Evolutionary conservation across 2,329 filamentous ascomycete genomes (phyloP).

Genomic region (Annulohypoxylon truncatum): DNA sequence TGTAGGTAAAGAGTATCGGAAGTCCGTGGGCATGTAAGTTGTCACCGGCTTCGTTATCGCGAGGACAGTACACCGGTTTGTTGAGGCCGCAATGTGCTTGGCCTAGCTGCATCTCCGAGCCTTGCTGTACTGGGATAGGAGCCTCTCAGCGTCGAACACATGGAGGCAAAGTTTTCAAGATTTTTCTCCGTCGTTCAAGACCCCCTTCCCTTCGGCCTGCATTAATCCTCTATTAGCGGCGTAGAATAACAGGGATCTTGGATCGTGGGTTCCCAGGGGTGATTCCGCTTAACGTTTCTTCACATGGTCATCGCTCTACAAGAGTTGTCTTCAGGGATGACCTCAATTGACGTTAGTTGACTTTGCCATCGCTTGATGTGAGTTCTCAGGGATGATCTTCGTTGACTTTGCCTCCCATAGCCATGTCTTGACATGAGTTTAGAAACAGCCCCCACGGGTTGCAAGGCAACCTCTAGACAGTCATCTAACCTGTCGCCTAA

Average conservation of each 20-base stretch:
- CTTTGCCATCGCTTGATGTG: neutral
- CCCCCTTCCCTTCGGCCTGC: slow-evolving; percentile 5
- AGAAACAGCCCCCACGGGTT: slow-evolving; percentile 21
- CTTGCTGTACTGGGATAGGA: slow-evolving; percentile 5
- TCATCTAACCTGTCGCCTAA: neutral
- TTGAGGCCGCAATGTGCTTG: neutral
- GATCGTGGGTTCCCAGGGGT: neutral
- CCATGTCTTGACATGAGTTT: slow-evolving; percentile 13
- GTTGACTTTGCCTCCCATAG: slow-evolving; percentile 9
- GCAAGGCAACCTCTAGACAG: slow-evolving; percentile 6
- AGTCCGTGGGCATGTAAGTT: slow-evolving; percentile 23
- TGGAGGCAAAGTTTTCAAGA: slow-evolving; percentile 3
- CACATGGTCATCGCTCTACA: neutral
- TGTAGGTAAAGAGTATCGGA: slow-evolving; percentile 23
- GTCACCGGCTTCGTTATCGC: neutral
- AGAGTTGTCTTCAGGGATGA: neutral
- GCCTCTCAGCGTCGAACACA: slow-evolving; percentile 5
- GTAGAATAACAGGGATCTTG: slow-evolving; percentile 4
- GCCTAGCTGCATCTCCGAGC: neutral
- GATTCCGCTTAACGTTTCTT: neutral
- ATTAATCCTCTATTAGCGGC: neutral
- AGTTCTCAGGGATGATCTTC: neutral
- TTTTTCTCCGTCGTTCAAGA: slow-evolving; percentile 2
- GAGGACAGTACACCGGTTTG: neutral
- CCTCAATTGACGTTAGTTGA: neutral